Evolutionary conservation across 345 rosid species (phyloP).

Genomic region (Salix caprea): DNA sequence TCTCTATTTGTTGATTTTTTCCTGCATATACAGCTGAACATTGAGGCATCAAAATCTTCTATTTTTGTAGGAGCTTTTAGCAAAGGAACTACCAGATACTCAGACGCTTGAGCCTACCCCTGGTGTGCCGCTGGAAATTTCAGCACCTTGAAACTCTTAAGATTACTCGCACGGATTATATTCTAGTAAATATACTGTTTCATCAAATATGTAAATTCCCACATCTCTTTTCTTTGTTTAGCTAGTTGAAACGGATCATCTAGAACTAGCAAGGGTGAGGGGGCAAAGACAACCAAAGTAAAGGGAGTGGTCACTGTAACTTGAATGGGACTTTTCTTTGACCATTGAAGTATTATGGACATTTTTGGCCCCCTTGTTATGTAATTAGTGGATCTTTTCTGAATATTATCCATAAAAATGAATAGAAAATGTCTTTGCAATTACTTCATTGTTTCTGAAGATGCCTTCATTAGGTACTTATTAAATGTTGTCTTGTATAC

Average conservation of each 20-base stretch:
- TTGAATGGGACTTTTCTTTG: background rate
- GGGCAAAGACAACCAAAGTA: background rate
- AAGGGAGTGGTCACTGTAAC: background rate
- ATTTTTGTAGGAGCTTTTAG: slow-evolving; percentile 53
- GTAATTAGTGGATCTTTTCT: no score
- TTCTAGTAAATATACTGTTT: background rate
- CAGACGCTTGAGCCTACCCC: slow-evolving; percentile 62
- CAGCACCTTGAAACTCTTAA: slow-evolving; percentile 21
- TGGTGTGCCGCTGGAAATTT: slow-evolving; percentile 62
- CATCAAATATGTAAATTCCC: background rate
- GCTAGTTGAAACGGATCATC: background rate
- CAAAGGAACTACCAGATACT: slow-evolving; percentile 60
- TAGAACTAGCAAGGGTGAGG: background rate
- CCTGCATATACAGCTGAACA: background rate
- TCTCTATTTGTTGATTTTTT: background rate
- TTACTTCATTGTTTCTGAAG: no score
- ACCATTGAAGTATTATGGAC: background rate
- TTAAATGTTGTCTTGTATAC: no score
- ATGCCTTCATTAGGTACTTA: no score
- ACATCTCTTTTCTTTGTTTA: background rate
- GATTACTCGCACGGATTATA: background rate
- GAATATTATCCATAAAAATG: no score
- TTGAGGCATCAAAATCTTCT: background rate
- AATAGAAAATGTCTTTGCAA: no score
- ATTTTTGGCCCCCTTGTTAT: background rate